Conservation (phyloP, 2,329 filamentous ascomycete genomes). For the Venturia oleaginea region DNA sequence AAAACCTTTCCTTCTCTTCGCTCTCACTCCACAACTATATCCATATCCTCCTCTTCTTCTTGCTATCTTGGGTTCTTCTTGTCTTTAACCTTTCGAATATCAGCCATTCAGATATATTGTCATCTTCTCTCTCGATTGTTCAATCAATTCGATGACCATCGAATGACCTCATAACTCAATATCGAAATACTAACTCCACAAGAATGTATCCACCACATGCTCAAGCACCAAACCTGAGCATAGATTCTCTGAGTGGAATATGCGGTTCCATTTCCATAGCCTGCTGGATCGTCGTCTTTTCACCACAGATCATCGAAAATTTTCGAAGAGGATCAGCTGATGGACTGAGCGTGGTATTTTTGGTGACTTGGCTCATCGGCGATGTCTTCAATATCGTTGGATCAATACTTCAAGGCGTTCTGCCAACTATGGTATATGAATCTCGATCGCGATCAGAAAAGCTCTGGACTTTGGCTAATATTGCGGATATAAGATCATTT, state of each 20-base stretch:
- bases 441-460: background rate
- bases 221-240: conserved; percentile 57
- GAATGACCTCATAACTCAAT: background rate
- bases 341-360: conserved; percentile 81
- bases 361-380: conserved; percentile 84
- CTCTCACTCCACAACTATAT: background rate
- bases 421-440: conserved; percentile 75
- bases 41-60: background rate
- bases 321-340: conserved; percentile 70
- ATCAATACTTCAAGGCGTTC: conserved; percentile 76
- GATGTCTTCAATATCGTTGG: conserved; percentile 97
- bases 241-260: conserved; percentile 87
- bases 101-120: background rate
- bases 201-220: conserved; percentile 45
- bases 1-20: background rate
- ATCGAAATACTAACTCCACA: conserved; percentile 8
- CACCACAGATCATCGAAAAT: conserved; percentile 92
- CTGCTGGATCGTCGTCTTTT: conserved; percentile 97
- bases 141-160: background rate
- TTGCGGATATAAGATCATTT: conserved; percentile 51
- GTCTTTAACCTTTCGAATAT: background rate
- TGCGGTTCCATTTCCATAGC: conserved; percentile 93
- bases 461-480: background rate
- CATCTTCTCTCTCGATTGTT: background rate
- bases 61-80: background rate